Evolutionary conservation across 495 filamentous ascomycete species (phyloP).

Genomic region (Oleoguttula mirabilis): DNA sequence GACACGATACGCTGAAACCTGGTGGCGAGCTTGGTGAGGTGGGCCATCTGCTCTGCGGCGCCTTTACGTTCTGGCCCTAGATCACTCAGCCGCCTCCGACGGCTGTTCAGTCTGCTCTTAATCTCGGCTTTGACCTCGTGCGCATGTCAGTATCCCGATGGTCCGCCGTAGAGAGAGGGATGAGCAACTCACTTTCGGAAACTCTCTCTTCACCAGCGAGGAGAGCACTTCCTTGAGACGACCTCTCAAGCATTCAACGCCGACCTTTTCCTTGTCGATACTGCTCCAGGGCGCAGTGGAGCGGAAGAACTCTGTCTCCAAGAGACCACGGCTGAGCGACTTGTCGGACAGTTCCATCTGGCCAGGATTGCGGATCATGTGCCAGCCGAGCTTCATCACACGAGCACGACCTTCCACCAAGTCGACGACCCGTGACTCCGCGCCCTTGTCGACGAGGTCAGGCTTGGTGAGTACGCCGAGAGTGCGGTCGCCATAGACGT

Average conservation of each 20-base stretch:
- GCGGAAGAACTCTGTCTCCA: slow-evolving; percentile 33
- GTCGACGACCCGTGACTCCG: slow-evolving; percentile 33
- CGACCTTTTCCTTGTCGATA: slow-evolving; percentile 36
- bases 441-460: slow-evolving; percentile 43
- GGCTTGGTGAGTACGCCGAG: slow-evolving; percentile 51
- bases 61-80: slow-evolving; percentile 38
- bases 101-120: not conserved
- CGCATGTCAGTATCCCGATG: not conserved
- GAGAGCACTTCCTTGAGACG: slow-evolving; percentile 36
- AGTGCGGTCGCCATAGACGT: slow-evolving; percentile 40
- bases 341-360: slow-evolving; percentile 29
- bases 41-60: slow-evolving; percentile 33
- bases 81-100: slow-evolving; percentile 25
- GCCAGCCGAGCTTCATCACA: slow-evolving; percentile 41
- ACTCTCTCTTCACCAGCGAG: slow-evolving; percentile 39
- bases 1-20: slow-evolving; percentile 34
- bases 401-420: slow-evolving; percentile 36
- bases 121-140: not conserved
- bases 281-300: slow-evolving; percentile 32
- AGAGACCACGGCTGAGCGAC: slow-evolving; percentile 21
- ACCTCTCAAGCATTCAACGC: slow-evolving; percentile 36
- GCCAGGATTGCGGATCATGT: slow-evolving; percentile 44
- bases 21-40: slow-evolving; percentile 33
- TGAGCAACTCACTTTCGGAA: slow-evolving; percentile 38
- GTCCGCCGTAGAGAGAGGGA: not conserved